A percentile compares a stretch with the other conserved stretches of the same genome.
These are phyloP conservation scores for Byssothecium circinans DNA, from an alignment of 2,329 filamentous ascomycete species.

Conservation along the genomic window DNA sequence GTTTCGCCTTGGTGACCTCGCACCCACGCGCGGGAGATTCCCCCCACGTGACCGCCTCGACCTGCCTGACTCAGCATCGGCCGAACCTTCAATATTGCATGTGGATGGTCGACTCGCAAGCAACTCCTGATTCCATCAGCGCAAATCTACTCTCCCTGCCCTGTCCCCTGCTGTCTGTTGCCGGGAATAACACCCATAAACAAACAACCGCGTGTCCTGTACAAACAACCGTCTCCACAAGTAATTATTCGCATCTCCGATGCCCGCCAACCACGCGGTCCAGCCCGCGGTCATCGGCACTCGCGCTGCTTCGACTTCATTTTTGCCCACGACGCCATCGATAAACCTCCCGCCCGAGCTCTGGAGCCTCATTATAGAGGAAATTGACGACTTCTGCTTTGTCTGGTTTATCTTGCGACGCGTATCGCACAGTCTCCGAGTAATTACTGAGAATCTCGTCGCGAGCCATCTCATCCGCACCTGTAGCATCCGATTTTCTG, in stretches of 20 bases:
- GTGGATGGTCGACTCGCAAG: too few relatives aligned
- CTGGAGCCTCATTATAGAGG: constrained; percentile 17
- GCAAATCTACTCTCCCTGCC: too few relatives aligned
- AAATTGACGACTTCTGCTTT: constrained; percentile 21
- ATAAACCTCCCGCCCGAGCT: constrained; percentile 18
- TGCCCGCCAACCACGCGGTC: not conserved
- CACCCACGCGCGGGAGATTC: too few relatives aligned
- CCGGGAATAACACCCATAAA: not conserved
- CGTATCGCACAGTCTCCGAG: constrained; percentile 13
- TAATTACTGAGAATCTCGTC: constrained; percentile 21
- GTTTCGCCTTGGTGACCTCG: too few relatives aligned
- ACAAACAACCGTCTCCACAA: not conserved
- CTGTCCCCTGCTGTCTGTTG: too few relatives aligned
- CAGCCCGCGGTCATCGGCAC: too few relatives aligned
- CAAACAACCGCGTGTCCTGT: not conserved
- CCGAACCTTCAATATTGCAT: too few relatives aligned
- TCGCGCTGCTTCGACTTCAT: too few relatives aligned
- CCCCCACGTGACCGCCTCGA: too few relatives aligned
- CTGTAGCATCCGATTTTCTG: constrained; percentile 20
- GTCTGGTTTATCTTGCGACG: constrained; percentile 24
- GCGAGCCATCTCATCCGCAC: constrained; percentile 17
- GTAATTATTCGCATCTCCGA: not conserved
- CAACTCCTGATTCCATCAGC: too few relatives aligned
- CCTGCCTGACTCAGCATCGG: too few relatives aligned
- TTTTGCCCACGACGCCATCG: not conserved